Evolutionary conservation across 2,329 filamentous ascomycete species (phyloP).

Genomic region (Tolypocladium endophyticum): DNA sequence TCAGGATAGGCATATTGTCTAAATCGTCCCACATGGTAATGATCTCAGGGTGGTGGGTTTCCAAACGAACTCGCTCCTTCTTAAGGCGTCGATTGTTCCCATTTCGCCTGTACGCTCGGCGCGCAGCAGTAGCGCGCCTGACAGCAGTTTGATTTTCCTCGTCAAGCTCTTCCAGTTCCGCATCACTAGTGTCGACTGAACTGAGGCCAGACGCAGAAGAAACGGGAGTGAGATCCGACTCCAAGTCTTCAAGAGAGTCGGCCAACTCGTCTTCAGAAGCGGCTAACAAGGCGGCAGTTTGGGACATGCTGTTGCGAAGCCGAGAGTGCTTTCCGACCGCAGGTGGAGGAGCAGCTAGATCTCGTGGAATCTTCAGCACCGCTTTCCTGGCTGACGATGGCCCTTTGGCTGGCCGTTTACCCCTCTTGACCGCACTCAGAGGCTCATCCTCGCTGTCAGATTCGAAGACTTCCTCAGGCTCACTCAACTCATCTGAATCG

Average conservation of each 20-base stretch:
- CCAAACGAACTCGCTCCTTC: conserved; percentile 55
- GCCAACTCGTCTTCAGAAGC: background rate
- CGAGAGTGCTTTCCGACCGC: background rate
- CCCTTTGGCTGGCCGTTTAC: conserved; percentile 4
- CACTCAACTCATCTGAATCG: conserved; percentile 7
- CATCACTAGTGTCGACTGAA: conserved; percentile 11
- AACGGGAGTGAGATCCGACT: background rate
- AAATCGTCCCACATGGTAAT: conserved; percentile 77
- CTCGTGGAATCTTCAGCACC: background rate
- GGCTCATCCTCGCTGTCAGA: conserved; percentile 19
- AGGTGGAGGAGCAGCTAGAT: background rate
- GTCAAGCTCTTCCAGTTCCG: conserved; percentile 2
- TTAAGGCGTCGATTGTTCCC: conserved; percentile 16
- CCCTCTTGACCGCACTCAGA: conserved; percentile 9
- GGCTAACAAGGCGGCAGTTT: background rate
- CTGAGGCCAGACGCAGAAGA: conserved; percentile 3
- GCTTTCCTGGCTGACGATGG: background rate
- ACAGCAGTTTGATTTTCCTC: conserved; percentile 3
- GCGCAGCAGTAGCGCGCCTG: conserved; percentile 11
- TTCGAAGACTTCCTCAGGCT: conserved; percentile 7
- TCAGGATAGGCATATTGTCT: conserved; percentile 55
- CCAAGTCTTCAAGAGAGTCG: background rate
- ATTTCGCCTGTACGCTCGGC: conserved; percentile 22
- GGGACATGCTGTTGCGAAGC: background rate
- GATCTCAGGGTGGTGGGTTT: conserved; percentile 67